Base-by-base conservation (phyloP, 2,329 filamentous ascomycete genomes). In the Aspergillus tubingensis region DNA sequence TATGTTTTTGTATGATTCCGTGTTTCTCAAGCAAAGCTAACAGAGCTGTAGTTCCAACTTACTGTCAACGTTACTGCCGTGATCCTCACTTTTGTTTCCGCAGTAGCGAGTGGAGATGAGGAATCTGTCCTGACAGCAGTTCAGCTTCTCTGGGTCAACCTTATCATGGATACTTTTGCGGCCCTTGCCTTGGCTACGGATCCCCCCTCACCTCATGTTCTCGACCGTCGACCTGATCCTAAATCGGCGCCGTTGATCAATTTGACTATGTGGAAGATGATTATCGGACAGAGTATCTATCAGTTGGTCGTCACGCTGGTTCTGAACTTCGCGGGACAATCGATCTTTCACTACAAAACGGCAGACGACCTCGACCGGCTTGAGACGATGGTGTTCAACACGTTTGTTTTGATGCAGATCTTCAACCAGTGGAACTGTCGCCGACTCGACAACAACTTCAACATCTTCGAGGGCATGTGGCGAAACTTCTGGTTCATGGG, bases 81-180 rank as follows among this genome's bases (percentile, higher is more conserved):
- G 15, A 72, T 88, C 21, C 80, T 89, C 8, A 87, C 87, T 0
- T 88, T 89, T 57, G 79, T 88, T 63, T 86, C 86, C 2, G 85
- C 87, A 3, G 83, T 89, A 50, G 82, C 85, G 8, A 82, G 81
- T 59, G 72, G 77, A 5, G 76, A 83, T 10, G 82, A 84, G 75
- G 74, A 82, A 48, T 85, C 86, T 5, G 85, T 89, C 2, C 82
- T 89, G 48, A 88, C 84, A 1, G 86, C 88, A 0, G 86, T 89
- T 0, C 87, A 89, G 66, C 81, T 89, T 47, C 80, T 89, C 36
- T 89, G 87, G 87, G 85, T 89, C 54, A 89, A 89, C 69, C 76
- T 89, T 51, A 89, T 89, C 69, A 89, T 89, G 86, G 86, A 88
- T 67, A 88, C 86, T 5, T 87, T 89, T 61, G 86, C 86, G 2